Evolutionary conservation across 805 yeast species (phyloP), one percentile per base, ranked within the genome.

Genomic region (Cyberlindnera veronae): DNA sequence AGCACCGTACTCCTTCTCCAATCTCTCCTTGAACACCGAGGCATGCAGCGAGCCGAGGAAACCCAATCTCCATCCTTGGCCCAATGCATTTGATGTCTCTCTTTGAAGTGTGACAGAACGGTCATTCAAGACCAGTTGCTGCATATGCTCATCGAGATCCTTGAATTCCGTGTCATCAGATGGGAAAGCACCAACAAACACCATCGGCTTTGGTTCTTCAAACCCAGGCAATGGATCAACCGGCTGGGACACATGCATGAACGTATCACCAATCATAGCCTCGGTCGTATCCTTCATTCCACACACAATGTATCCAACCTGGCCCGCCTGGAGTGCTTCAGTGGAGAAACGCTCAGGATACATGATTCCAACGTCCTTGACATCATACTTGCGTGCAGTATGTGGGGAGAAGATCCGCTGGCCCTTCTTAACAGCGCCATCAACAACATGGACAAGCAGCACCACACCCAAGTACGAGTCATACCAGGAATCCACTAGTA

Each of bases 171-270:
- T 74, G 5, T 96, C 96, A 55, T 91, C 96, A 0, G 96, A 93
- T 0, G 99, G 98, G 53, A 88, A 91, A 0, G 98, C 99, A 12
- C 98, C 98, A 35, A 91, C 95, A 60, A 91, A 93, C 8, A 91
- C 98, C 98, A 93, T 93, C 1, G 98, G 96, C 61, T 93, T 90
- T 1, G 95, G 90, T 54, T 88, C 96, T 62, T 90, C 97, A 61
- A 91, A 93, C 1, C 98, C 98, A 1, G 95, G 96, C 19, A 91
- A 69, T 2, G 96, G 82, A 47, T 81, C 86, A 3, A 84, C 79
- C 29, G 70, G 72, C 17, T 62, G 57, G 5, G 83, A 84, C 11
- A 68, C 66, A 41, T 75, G 78, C 72, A 78, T 77, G 48, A 88
- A 74, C 0, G 99, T 91, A 58, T 91, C 99, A 24, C 99, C 99